Base-by-base conservation (phyloP, 495 filamentous ascomycete species). In the Copromyces sp. region DNA sequence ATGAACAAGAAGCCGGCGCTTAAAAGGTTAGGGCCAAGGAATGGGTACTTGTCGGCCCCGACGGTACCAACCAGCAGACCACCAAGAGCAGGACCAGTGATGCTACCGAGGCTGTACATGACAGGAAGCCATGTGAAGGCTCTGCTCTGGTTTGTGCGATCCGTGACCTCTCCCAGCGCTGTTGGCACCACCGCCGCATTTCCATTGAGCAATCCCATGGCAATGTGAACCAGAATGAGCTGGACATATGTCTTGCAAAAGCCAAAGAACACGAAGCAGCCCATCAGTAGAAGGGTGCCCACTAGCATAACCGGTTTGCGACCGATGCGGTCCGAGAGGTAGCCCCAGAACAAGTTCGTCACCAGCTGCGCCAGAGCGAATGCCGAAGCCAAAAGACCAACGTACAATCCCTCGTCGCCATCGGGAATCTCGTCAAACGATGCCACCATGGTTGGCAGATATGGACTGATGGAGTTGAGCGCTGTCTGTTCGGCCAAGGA, bases 341-440 rank as follows among this genome's bases (percentile, higher is more conserved):
- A 95, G 7, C 95, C 95, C 95, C 95, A 99, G 72, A 96, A 88
- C 77, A 97, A 93, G 77, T 96, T 97, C 5, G 95, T 97, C 3
- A 89, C 86, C 70, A 98, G 90, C 80, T 99, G 95, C 12, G 95
- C 96, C 39, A 96, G 82, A 6, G 95, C 95, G 81, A 98, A 99
- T 0, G 92, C 86, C 3, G 93, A 96, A 0, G 94, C 96, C 53
- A 98, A 90, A 53, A 91, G 82, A 35, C 95, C 95, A 17, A 98
- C 94, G 80, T 97, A 98, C 41, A 98, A 78, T 7, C 95, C 95
- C 32, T 93, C 91, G 72, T 92, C 83, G 1, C 83, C 85, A 35
- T 84, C 76, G 32, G 90, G 84, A 39, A 97, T 90, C 73, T 93
- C 92, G 4, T 93, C 91, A 75, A 99, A 98, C 8, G 87, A 89